Evolutionary conservation across 306 rosid genomes (phyloP).

Genomic region (Castanea crenata): DNA sequence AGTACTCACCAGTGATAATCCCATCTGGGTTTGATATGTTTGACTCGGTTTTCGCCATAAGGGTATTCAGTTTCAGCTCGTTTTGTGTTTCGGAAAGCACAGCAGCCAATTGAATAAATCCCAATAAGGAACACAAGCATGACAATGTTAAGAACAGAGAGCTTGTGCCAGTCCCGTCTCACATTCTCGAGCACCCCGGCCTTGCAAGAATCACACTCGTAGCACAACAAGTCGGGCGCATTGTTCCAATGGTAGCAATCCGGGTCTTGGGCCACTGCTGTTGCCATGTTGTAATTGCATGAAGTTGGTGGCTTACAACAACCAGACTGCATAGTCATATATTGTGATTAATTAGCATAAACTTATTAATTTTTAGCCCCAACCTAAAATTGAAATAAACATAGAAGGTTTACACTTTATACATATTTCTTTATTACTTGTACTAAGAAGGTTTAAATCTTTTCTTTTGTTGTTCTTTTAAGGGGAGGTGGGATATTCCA

Average conservation of each 20-base stretch:
- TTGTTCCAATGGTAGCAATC: conserved; percentile 94
- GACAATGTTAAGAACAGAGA: conserved; percentile 67
- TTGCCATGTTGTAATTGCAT: conserved; percentile 56
- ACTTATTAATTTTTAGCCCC: no score
- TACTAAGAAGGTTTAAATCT: background rate
- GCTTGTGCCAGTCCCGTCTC: conserved; percentile 80
- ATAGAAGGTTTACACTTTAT: background rate
- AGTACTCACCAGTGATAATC: conserved; percentile 67
- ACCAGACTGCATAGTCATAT: conserved; percentile 54
- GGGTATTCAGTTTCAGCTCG: conserved; percentile 75
- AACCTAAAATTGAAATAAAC: background rate
- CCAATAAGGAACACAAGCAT: conserved; percentile 69
- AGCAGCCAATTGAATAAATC: conserved; percentile 78
- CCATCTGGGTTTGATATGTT: conserved; percentile 84
- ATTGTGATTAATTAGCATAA: no score
- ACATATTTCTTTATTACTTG: background rate
- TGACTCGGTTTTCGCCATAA: conserved; percentile 68
- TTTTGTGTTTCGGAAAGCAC: conserved; percentile 79
- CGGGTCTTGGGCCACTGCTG: conserved; percentile 49
- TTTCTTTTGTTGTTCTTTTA: no score
- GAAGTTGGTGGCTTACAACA: conserved; percentile 90
- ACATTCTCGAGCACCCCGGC: conserved; percentile 82
- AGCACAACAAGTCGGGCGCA: conserved; percentile 63
- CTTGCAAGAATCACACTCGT: conserved; percentile 93
- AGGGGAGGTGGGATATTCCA: no score